Conservation (phyloP, 1,284 basidiomycete species). For the Mrakiaceae sp. region DNA sequence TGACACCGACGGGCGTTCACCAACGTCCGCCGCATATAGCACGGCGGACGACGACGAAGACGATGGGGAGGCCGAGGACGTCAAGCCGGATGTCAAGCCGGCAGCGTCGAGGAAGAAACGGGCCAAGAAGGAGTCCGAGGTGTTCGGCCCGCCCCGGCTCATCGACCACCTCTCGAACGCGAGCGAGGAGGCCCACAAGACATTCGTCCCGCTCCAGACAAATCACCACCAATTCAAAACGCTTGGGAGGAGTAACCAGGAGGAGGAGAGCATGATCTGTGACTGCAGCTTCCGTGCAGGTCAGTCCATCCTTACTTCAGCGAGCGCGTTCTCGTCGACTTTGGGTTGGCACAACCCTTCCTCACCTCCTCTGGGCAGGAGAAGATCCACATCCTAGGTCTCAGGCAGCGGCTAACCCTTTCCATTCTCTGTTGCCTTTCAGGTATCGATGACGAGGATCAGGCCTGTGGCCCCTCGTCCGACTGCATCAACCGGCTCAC, state of each 20-base stretch:
- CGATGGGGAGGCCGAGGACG: too few relatives aligned
- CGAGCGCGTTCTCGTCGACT: not conserved
- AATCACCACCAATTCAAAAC: conserved; percentile 84
- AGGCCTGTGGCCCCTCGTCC: conserved; percentile 75
- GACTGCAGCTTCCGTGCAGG: conserved; percentile 75
- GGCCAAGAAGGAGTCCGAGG: too few relatives aligned
- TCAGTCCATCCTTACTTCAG: conserved; percentile 40
- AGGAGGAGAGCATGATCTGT: conserved; percentile 84
- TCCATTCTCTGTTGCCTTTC: conserved; percentile 13
- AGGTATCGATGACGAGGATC: conserved; percentile 44
- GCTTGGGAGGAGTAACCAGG: conserved; percentile 74
- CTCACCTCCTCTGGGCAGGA: not conserved
- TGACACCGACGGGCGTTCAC: too few relatives aligned
- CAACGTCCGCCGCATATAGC: too few relatives aligned
- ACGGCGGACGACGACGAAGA: too few relatives aligned
- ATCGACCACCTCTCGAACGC: conserved; percentile 63
- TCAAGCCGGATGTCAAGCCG: too few relatives aligned
- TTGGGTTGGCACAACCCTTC: not conserved
- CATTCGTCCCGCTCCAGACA: conserved; percentile 59
- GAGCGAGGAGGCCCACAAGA: conserved; percentile 57
- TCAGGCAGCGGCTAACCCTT: conserved; percentile 7
- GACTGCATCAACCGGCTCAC: conserved; percentile 97
- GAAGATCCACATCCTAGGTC: not conserved
- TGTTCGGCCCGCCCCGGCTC: too few relatives aligned
- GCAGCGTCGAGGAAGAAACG: too few relatives aligned